These are phyloP conservation scores for Cryptococcus sp. DNA, from an alignment of 1,284 basidiomycete genomes.

Conservation along the genomic window DNA sequence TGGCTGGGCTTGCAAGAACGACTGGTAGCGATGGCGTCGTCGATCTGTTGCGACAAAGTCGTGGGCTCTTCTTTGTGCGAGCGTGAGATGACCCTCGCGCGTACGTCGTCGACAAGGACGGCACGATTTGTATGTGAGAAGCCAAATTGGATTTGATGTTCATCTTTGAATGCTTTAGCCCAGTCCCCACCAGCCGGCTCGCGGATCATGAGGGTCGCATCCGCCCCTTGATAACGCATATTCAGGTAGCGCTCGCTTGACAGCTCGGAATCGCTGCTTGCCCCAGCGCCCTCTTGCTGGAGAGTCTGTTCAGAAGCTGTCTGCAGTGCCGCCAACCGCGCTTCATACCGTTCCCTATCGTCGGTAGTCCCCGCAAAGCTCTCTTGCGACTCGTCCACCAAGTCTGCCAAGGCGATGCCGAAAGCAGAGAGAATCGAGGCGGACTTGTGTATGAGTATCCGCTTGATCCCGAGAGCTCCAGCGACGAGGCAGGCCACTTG, in stretches of 20 bases:
- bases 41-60: background rate
- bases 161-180: conserved; percentile 31
- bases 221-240: conserved; percentile 40
- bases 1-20: background rate
- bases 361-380: conserved; percentile 15
- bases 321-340: conserved; percentile 13
- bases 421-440: conserved; percentile 48
- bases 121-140: conserved; percentile 38
- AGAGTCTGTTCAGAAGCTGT: conserved; percentile 57
- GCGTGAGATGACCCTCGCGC: background rate
- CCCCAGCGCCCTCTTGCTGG: conserved; percentile 70
- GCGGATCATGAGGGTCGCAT: conserved; percentile 44
- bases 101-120: conserved; percentile 36
- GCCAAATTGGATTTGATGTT: conserved; percentile 43
- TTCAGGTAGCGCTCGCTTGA: conserved; percentile 61
- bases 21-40: background rate
- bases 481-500: conserved; percentile 46
- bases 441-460: conserved; percentile 40
- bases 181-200: conserved; percentile 32
- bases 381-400: conserved; percentile 39
- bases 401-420: conserved; percentile 46
- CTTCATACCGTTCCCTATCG: background rate
- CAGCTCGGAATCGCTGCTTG: conserved; percentile 73
- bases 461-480: conserved; percentile 34
- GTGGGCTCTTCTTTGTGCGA: background rate